These are phyloP conservation scores for Ustilago xerochloae DNA, from an alignment of 1,284 basidiomycete species.

Conservation along the genomic window DNA sequence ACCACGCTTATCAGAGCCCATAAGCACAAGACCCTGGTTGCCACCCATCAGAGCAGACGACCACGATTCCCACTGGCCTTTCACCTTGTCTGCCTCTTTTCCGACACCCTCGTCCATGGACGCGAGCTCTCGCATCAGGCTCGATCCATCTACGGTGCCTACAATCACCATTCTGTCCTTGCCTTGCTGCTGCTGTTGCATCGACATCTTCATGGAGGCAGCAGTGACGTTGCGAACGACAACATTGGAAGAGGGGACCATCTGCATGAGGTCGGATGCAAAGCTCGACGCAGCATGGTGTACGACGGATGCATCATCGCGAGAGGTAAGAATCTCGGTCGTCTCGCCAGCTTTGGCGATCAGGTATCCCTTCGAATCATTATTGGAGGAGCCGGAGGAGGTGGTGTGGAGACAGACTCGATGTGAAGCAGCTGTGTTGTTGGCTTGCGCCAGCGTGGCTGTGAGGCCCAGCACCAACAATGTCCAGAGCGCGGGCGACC, in stretches of 20 bases:
- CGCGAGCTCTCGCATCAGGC: slow-evolving; percentile 14
- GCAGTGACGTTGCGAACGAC: slow-evolving; percentile 32
- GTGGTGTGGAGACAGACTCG: slow-evolving; percentile 12
- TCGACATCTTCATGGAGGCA: slow-evolving; percentile 10
- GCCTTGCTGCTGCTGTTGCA: background rate
- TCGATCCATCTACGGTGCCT: slow-evolving; percentile 7
- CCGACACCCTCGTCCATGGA: slow-evolving; percentile 1
- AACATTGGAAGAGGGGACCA: slow-evolving; percentile 17
- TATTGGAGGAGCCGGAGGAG: background rate
- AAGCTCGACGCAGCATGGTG: slow-evolving; percentile 28
- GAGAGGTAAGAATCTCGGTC: slow-evolving; percentile 36
- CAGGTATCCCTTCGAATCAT: slow-evolving; percentile 2
- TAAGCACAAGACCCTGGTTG: slow-evolving; percentile 12
- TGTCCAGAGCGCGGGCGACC: background rate
- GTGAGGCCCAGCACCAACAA: slow-evolving; percentile 15
- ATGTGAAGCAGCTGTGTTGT: background rate
- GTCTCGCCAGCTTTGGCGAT: slow-evolving; percentile 29
- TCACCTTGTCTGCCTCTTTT: slow-evolving; percentile 1
- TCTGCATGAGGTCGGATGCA: slow-evolving; percentile 24
- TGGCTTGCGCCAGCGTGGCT: background rate
- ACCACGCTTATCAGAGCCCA: slow-evolving; percentile 25
- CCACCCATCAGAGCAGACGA: background rate
- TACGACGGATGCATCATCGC: slow-evolving; percentile 26
- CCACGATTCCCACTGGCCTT: slow-evolving; percentile 27
- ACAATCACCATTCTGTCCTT: slow-evolving; percentile 18